A percentile compares a stretch with the other conserved stretches of the same genome.
phyloP scores from a whole-genome alignment of 2,329 filamentous ascomycete species.

The Verticillium albo-atrum region DNA sequence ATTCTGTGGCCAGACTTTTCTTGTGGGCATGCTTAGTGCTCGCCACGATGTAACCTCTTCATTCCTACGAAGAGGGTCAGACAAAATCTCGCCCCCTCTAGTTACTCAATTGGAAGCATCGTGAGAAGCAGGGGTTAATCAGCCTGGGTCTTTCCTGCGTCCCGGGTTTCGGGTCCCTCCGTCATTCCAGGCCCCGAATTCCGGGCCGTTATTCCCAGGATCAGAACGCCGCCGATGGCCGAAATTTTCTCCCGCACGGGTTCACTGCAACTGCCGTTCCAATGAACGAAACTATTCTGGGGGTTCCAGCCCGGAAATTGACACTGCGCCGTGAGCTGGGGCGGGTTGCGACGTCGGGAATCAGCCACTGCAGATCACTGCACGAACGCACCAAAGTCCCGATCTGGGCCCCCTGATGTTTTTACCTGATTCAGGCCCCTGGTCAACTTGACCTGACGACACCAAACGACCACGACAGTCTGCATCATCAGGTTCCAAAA shows the following conservation, averaged over 20 bases:
- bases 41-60: background rate
- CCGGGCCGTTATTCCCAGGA: background rate
- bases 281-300: background rate
- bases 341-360: background rate
- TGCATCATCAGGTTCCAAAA: background rate
- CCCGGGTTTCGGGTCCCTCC: background rate
- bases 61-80: background rate
- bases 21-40: background rate
- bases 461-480: background rate
- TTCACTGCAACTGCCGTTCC: background rate
- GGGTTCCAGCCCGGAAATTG: background rate
- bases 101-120: background rate
- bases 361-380: background rate
- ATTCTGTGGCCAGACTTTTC: background rate
- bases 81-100: background rate
- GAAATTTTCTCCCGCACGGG: too few species aligned
- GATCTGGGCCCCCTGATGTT: background rate
- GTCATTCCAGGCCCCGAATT: background rate
- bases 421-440: background rate
- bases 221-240: too few species aligned
- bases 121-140: too few species aligned
- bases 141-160: too few species aligned
- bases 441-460: background rate
- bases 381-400: background rate
- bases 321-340: too few species aligned